Evolutionary conservation across 495 filamentous ascomycete genomes (phyloP).

Genomic region (Podospora australis): DNA sequence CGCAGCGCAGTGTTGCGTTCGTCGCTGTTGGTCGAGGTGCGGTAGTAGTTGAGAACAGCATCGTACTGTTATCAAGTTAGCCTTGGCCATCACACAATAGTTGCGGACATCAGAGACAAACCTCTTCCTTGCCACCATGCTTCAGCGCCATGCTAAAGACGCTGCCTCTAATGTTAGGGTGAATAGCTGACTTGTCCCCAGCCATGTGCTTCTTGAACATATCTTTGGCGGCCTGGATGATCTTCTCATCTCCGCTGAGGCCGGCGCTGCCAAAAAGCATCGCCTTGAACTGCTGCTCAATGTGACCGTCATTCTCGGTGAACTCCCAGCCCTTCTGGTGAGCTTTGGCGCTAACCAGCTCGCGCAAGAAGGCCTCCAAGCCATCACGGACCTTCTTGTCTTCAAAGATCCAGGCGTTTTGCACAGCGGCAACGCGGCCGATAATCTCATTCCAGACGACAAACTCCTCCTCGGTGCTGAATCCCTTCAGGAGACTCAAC

Average conservation of each 20-base stretch:
- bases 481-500: slow-evolving; percentile 75
- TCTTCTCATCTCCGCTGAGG: slow-evolving; percentile 55
- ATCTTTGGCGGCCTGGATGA: slow-evolving; percentile 57
- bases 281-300: slow-evolving; percentile 79
- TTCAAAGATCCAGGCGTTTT: slow-evolving; percentile 85
- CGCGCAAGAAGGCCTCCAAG: slow-evolving; percentile 72
- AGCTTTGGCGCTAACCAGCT: slow-evolving; percentile 67
- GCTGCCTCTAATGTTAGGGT: slow-evolving; percentile 64
- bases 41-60: slow-evolving; percentile 72
- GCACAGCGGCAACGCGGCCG: slow-evolving; percentile 64
- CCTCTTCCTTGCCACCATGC: slow-evolving; percentile 67
- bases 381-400: slow-evolving; percentile 63
- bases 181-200: slow-evolving; percentile 63
- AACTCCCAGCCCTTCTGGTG: slow-evolving; percentile 87
- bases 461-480: slow-evolving; percentile 77
- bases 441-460: slow-evolving; percentile 94
- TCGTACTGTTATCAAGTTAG: slow-evolving; percentile 52
- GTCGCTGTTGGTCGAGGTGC: slow-evolving; percentile 77
- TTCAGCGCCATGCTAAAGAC: slow-evolving; percentile 67
- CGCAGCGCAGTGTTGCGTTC: slow-evolving; percentile 95
- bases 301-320: slow-evolving; percentile 72
- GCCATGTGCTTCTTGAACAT: slow-evolving; percentile 66
- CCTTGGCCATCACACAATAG: neutral
- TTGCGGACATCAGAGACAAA: slow-evolving; percentile 31
- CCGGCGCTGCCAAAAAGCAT: slow-evolving; percentile 64